Percentiles rank a stretch among this genome's conserved stretches.
These are phyloP conservation scores for Nepenthes gracilis DNA, from an alignment of 148 eudicot species.

Conservation along the genomic window DNA sequence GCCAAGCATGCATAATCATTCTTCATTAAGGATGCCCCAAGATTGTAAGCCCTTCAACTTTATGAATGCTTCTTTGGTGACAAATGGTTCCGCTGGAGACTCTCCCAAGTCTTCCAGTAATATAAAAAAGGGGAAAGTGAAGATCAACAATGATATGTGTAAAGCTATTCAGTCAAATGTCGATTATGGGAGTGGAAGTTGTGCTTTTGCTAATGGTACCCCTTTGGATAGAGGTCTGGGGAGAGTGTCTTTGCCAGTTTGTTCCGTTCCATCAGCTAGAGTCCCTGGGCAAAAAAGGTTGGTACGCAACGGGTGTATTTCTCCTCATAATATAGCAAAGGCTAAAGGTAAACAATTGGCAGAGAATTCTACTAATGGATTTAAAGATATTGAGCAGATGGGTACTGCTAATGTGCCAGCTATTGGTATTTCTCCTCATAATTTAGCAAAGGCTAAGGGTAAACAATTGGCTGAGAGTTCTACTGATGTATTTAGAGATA, in stretches of 20 bases:
- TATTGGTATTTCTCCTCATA: slow-evolving; percentile 51
- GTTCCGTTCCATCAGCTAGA: slow-evolving; percentile 18
- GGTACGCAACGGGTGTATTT: slow-evolving; percentile 79
- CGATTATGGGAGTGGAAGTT: slow-evolving; percentile 10
- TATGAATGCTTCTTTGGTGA: slow-evolving; percentile 6
- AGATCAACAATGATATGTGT: slow-evolving; percentile 15
- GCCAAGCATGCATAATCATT: neutral
- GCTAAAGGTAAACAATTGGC: slow-evolving; percentile 24
- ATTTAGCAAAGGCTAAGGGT: slow-evolving; percentile 32
- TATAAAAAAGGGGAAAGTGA: slow-evolving; percentile 31
- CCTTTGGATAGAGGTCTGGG: slow-evolving; percentile 18
- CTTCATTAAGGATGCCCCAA: slow-evolving; percentile 6
- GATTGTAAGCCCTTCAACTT: slow-evolving; percentile 12
- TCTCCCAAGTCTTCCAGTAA: slow-evolving; percentile 8
- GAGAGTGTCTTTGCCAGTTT: slow-evolving; percentile 16
- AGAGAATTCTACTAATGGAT: slow-evolving; percentile 20
- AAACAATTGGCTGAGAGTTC: slow-evolving; percentile 26
- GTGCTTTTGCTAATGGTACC: slow-evolving; percentile 3
- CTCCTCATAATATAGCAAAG: slow-evolving; percentile 68
- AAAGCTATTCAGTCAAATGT: slow-evolving; percentile 17
- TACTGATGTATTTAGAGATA: slow-evolving; percentile 9
- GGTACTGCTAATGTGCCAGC: neutral
- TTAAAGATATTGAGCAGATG: slow-evolving; percentile 9
- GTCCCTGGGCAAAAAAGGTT: slow-evolving; percentile 32
- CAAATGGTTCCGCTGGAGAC: slow-evolving; percentile 9